These are phyloP conservation scores for Chenopodium quinoa DNA, from an alignment of 148 eudicot genomes.

Conservation along the genomic window DNA sequence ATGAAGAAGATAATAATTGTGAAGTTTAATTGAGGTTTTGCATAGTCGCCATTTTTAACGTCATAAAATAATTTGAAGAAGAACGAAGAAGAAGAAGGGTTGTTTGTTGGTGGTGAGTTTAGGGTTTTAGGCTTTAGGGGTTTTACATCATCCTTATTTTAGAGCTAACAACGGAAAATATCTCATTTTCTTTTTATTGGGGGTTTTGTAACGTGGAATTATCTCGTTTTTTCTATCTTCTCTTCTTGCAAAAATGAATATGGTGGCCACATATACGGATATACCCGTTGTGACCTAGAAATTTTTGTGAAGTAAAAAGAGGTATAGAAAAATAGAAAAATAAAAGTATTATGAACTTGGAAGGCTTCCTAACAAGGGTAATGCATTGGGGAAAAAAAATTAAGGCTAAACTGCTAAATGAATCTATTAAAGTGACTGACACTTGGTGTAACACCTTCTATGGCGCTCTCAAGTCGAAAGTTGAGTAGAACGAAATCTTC, in stretches of 20 bases:
- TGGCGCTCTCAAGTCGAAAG: too few relatives aligned
- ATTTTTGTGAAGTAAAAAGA: too few relatives aligned
- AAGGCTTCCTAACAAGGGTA: too few relatives aligned
- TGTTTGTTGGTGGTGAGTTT: constrained; percentile 18
- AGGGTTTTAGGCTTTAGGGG: constrained; percentile 29
- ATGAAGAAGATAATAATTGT: background rate
- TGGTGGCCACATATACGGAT: background rate
- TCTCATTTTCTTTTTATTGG: background rate
- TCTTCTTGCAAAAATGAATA: too few relatives aligned
- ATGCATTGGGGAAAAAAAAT: too few relatives aligned
- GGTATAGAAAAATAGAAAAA: too few relatives aligned
- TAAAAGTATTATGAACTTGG: too few relatives aligned
- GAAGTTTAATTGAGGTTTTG: background rate
- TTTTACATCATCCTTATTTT: constrained; percentile 18
- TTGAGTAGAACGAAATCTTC: too few relatives aligned
- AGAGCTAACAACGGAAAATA: constrained; percentile 12
- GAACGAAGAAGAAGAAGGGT: background rate
- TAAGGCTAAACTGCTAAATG: too few relatives aligned
- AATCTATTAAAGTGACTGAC: too few relatives aligned
- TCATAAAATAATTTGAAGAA: background rate
- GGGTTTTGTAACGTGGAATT: background rate
- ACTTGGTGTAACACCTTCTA: too few relatives aligned
- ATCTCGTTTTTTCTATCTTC: background rate
- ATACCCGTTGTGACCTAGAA: too few relatives aligned
- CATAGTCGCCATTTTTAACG: constrained; percentile 11